Conservation (phyloP, 2,329 filamentous ascomycete species). For the Coniochaeta sp. region DNA sequence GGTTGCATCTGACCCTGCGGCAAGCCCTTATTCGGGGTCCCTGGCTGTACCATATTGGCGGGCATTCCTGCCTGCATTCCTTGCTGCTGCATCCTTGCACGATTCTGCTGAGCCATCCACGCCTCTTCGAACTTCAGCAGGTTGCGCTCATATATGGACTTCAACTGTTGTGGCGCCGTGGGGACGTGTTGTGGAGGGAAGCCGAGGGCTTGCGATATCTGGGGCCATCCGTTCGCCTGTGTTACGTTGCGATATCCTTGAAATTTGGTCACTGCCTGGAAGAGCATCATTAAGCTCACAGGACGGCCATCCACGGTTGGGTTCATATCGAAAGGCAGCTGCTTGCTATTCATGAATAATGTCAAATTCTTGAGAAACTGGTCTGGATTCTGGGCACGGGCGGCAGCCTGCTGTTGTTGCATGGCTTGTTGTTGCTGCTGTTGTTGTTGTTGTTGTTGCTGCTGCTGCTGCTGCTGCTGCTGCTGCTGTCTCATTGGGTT, state of each 20-base stretch:
- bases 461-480: conserved; percentile 14
- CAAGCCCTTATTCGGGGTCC: conserved; percentile 36
- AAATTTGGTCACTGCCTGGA: conserved; percentile 66
- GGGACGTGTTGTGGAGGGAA: conserved; percentile 57
- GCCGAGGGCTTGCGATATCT: conserved; percentile 58
- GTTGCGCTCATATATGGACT: conserved; percentile 67
- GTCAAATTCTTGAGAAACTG: conserved; percentile 69
- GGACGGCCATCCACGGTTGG: conserved; percentile 67
- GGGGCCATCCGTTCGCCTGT: conserved; percentile 63
- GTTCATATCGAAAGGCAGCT: conserved; percentile 65
- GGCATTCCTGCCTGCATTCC: not conserved
- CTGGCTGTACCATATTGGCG: conserved; percentile 3
- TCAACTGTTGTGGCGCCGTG: conserved; percentile 61
- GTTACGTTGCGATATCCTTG: conserved; percentile 72
- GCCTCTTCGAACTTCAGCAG: conserved; percentile 69
- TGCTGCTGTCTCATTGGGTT: conserved; percentile 41
- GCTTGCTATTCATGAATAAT: conserved; percentile 68
- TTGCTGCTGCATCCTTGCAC: conserved; percentile 32
- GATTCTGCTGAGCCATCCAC: conserved; percentile 47
- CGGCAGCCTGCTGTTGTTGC: conserved; percentile 13
- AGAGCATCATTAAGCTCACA: conserved; percentile 70
- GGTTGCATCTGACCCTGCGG: conserved; percentile 24
- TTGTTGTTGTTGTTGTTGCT: conserved; percentile 15
- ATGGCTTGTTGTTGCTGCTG: conserved; percentile 14
- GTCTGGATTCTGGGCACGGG: conserved; percentile 46